phyloP scores from a whole-genome alignment of 2,329 filamentous ascomycete species.

The Aspergillus sp. region DNA sequence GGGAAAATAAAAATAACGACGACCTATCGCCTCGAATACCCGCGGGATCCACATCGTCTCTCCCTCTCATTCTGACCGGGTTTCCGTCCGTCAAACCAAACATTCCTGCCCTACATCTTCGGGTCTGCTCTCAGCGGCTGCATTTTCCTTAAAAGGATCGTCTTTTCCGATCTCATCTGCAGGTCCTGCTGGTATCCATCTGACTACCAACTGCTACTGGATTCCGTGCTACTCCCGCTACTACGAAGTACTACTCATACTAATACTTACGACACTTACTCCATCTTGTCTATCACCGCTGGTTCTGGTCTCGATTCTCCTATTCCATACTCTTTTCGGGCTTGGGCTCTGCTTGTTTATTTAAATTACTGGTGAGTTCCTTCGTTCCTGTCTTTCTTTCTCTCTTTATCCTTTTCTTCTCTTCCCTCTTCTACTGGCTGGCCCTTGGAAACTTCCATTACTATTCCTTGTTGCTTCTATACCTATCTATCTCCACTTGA shows the following conservation, averaged over 20 bases:
- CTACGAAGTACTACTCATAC: too few species aligned
- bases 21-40: conserved; percentile 11
- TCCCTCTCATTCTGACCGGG: neutral
- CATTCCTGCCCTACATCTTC: conserved; percentile 22
- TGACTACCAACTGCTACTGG: conserved; percentile 10
- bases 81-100: neutral
- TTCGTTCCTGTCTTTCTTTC: neutral
- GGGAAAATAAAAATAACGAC: neutral
- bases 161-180: conserved; percentile 30
- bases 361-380: conserved; percentile 13
- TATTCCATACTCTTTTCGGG: conserved; percentile 1
- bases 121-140: conserved; percentile 7
- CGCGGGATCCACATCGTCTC: neutral
- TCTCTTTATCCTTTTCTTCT: conserved; percentile 1
- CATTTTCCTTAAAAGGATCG: conserved; percentile 27
- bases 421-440: neutral
- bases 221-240: too few species aligned
- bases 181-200: conserved; percentile 11
- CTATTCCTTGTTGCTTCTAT: neutral
- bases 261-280: neutral
- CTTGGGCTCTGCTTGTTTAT: conserved; percentile 5
- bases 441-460: neutral
- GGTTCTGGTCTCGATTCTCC: conserved; percentile 13
- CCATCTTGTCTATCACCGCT: conserved; percentile 12
- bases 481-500: neutral